phyloP scores from a whole-genome alignment of 2,329 filamentous ascomycete genomes.

The Xylaria sp. region DNA sequence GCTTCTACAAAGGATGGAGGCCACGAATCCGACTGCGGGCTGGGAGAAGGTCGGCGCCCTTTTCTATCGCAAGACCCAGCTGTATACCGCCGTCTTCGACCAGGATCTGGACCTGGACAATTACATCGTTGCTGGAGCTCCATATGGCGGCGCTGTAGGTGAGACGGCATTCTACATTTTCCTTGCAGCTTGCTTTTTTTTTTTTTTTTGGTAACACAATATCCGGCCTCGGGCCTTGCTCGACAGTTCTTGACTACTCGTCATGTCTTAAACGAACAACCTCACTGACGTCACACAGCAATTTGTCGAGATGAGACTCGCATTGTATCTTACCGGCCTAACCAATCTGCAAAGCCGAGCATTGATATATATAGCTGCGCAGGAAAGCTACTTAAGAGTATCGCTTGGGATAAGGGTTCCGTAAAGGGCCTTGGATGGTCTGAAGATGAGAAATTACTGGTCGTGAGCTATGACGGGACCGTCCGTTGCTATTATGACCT shows the following conservation, averaged over 20 bases:
- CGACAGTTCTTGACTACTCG: background rate
- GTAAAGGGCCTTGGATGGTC: conserved; percentile 96
- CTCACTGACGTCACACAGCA: conserved; percentile 64
- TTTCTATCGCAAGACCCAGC: conserved; percentile 94
- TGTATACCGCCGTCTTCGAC: conserved; percentile 94
- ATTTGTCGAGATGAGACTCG: conserved; percentile 90
- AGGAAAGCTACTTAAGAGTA: conserved; percentile 85
- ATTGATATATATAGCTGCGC: conserved; percentile 96
- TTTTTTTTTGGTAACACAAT: background rate
- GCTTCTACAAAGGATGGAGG: conserved; percentile 61
- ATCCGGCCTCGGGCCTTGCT: background rate
- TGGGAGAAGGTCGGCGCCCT: conserved; percentile 94
- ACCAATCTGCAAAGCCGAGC: conserved; percentile 77
- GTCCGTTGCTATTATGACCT: conserved; percentile 91
- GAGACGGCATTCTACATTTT: conserved; percentile 50
- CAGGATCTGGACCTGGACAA: conserved; percentile 94
- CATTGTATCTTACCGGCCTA: conserved; percentile 79
- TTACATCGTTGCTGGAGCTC: conserved; percentile 90
- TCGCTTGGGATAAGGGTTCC: conserved; percentile 90
- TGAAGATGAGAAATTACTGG: conserved; percentile 90
- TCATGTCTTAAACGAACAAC: conserved; percentile 3
- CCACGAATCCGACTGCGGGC: conserved; percentile 78
- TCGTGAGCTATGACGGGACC: conserved; percentile 88
- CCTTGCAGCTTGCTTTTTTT: background rate
- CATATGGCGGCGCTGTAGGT: conserved; percentile 94